Evolutionary conservation across 2,329 filamentous ascomycete species (phyloP).

Genomic region (Cucurbitaria berberidis): DNA sequence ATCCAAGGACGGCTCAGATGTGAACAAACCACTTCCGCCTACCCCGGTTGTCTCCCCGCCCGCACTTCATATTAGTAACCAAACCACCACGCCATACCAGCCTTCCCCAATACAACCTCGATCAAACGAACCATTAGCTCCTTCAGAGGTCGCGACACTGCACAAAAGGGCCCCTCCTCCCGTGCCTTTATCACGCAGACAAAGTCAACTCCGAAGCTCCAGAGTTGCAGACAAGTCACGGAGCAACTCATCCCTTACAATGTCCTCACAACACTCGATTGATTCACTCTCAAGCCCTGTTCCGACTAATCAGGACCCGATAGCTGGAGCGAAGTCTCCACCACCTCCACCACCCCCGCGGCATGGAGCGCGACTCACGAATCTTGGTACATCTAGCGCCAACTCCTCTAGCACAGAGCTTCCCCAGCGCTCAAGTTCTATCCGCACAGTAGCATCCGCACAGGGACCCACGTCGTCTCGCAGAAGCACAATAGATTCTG

Average conservation of each 20-base stretch:
- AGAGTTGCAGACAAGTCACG: slow-evolving; percentile 36
- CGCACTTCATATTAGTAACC: slow-evolving; percentile 26
- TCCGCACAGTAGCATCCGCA: slow-evolving; percentile 27
- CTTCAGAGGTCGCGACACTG: slow-evolving; percentile 25
- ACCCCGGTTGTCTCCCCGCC: slow-evolving; percentile 49
- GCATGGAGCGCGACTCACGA: slow-evolving; percentile 36
- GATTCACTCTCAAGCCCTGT: slow-evolving; percentile 32
- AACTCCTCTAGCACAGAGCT: slow-evolving; percentile 41
- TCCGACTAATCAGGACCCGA: slow-evolving; percentile 19
- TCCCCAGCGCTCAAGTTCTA: slow-evolving; percentile 25
- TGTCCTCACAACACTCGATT: slow-evolving; percentile 44
- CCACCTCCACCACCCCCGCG: slow-evolving; percentile 45
- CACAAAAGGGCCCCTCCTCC: slow-evolving; percentile 45
- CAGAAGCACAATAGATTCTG: slow-evolving; percentile 33
- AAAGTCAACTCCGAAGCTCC: slow-evolving; percentile 45
- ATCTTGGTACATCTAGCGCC: slow-evolving; percentile 30
- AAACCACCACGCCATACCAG: slow-evolving; percentile 25
- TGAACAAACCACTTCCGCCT: slow-evolving; percentile 68
- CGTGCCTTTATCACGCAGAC: slow-evolving; percentile 43
- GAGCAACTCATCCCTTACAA: slow-evolving; percentile 45
- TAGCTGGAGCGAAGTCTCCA: slow-evolving; percentile 32
- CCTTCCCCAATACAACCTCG: slow-evolving; percentile 17
- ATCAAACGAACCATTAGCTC: slow-evolving; percentile 20
- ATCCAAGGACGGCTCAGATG: slow-evolving; percentile 53
- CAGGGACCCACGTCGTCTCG: slow-evolving; percentile 30